These are phyloP conservation scores for Recurvomyces mirabilis DNA, from an alignment of 495 filamentous ascomycete species.

Conservation along the genomic window DNA sequence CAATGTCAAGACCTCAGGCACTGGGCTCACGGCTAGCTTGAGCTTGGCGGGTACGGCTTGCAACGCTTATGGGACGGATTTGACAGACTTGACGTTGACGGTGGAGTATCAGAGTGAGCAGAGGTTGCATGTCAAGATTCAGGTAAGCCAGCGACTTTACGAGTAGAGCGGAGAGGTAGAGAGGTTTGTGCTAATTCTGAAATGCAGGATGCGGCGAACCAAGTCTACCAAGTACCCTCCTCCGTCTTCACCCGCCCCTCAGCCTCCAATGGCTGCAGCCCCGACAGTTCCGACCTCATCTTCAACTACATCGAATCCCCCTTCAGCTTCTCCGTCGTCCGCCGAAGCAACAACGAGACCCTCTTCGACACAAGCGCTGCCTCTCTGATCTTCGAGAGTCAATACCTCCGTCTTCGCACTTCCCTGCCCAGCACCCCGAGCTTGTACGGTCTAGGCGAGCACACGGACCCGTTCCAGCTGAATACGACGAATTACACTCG, in stretches of 20 bases:
- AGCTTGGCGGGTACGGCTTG: constrained; percentile 20
- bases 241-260: constrained; percentile 55
- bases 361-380: constrained; percentile 67
- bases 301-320: constrained; percentile 57
- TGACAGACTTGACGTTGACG: constrained; percentile 13
- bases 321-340: constrained; percentile 66
- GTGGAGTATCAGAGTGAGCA: constrained; percentile 21
- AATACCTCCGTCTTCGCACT: constrained; percentile 64
- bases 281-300: constrained; percentile 39
- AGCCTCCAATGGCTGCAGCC: constrained; percentile 7
- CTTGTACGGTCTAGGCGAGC: constrained; percentile 73
- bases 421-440: constrained; percentile 54
- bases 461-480: constrained; percentile 61
- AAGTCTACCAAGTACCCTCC: constrained; percentile 69
- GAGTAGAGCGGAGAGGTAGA: too few relatives aligned
- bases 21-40: constrained; percentile 17
- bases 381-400: constrained; percentile 63
- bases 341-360: constrained; percentile 51
- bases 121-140: background rate
- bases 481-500: constrained; percentile 64
- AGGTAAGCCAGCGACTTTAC: background rate
- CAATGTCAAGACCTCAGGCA: constrained; percentile 13
- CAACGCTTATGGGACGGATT: constrained; percentile 20
- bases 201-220: constrained; percentile 64
- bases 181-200: constrained; percentile 56